Conservation (phyloP, 768 basidiomycete species). For the Xerocomellus intermedius region DNA sequence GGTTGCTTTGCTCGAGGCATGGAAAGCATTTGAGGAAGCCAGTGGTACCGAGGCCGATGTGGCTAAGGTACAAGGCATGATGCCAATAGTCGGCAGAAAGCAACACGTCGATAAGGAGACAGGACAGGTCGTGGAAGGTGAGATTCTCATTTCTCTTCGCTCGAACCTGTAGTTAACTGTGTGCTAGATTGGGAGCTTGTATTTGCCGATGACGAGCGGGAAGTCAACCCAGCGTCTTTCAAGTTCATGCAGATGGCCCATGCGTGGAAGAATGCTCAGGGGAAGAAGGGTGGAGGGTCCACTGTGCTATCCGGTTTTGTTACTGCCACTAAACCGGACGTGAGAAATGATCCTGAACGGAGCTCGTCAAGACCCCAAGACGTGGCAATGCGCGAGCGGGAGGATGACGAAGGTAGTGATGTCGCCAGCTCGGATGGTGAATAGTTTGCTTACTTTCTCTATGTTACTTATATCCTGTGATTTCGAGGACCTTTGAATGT, state of each 20-base stretch:
- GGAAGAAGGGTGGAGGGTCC: conserved; percentile 37
- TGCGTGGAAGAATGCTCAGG: conserved; percentile 72
- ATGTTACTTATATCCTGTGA: background rate
- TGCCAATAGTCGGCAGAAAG: conserved; percentile 87
- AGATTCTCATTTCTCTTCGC: conserved; percentile 20
- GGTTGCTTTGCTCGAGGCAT: conserved; percentile 87
- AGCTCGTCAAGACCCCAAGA: conserved; percentile 19
- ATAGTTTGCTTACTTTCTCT: conserved; percentile 10
- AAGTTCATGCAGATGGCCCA: conserved; percentile 96
- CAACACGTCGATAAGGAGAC: conserved; percentile 82
- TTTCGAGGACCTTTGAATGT: background rate
- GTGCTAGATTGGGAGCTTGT: conserved; percentile 89
- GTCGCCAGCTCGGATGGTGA: conserved; percentile 55
- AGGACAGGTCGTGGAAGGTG: conserved; percentile 84
- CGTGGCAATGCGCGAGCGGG: conserved; percentile 23
- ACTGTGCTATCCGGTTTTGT: conserved; percentile 48
- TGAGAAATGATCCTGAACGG: conserved; percentile 2
- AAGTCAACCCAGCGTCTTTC: conserved; percentile 90
- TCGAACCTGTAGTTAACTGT: background rate
- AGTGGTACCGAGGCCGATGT: conserved; percentile 73
- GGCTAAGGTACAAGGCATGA: conserved; percentile 84
- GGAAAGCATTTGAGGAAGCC: conserved; percentile 90
- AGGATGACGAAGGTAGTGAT: conserved; percentile 43
- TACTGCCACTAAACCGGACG: conserved; percentile 33
- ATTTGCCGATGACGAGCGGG: conserved; percentile 94